Evolutionary conservation across 2,329 filamentous ascomycete genomes (phyloP), one percentile per base, ranked within the genome.

Genomic region (Penicillium sp.): DNA sequence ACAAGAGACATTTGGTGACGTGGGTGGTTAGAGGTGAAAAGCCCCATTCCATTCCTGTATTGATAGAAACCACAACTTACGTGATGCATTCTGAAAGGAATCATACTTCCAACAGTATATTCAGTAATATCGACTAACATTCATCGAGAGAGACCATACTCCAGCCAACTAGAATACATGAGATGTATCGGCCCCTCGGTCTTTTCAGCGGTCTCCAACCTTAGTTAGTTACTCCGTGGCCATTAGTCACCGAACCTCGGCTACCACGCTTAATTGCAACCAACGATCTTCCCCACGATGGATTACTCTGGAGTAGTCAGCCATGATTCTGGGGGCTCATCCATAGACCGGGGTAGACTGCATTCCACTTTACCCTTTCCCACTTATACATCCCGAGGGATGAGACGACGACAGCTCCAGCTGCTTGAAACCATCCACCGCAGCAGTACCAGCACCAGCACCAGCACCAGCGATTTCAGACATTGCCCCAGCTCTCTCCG

Each of bases 11-110:
- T 22, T 14, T 34, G 12, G n/a, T 57, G 45, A 57, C 28, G 28
- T 63, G 59, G 41, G 34, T 47, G 43, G 34, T 60, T 39, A 39
- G 43, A 42, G 35, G 43, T 22, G 31, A 60, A 63, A 55, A 56
- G 35, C 47, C 35, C 55, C 59, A 41, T 62, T 35, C 47, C 47
- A 49, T 49, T 49, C 15, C 49, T 39, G 61, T 63, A 61, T 48
- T 52, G 58, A 61, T 63, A 63, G 54, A 59, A 48, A 39, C 48
- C 45, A 17, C 48, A 37, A 50, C 12, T 25, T 11, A 50, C 4
- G 28, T 52, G 49, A 52, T 25, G 35, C 49, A 28, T 52, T 39
- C 22, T 28, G 31, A 15, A 49, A 14, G 3, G 47, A 31, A 6
- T 35, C n/a, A 35, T 15, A 49, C 31, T 22, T 17, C n/a, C n/a